phyloP scores from a whole-genome alignment of 495 filamentous ascomycete species.

The Baudoinia panamericana region DNA sequence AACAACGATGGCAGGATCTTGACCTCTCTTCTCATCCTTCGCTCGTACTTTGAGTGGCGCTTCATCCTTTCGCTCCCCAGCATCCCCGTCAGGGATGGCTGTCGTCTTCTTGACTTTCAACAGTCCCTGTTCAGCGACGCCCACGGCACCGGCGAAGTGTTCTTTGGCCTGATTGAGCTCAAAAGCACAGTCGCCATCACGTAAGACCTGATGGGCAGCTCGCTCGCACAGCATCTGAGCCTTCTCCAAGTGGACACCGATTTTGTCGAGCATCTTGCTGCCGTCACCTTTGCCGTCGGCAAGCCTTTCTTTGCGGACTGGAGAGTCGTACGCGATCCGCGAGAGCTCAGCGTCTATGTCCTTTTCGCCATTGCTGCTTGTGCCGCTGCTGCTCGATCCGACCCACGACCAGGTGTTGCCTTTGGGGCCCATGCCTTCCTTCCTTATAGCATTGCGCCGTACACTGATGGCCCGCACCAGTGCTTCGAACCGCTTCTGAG shows the following conservation, averaged over 20 bases:
- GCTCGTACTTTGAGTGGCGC: neutral
- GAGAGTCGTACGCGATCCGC: conserved; percentile 15
- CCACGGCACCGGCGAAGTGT: conserved; percentile 42
- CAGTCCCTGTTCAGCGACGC: conserved; percentile 37
- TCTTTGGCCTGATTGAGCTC: conserved; percentile 58
- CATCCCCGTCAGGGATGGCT: neutral
- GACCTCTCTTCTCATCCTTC: neutral
- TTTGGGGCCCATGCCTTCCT: conserved; percentile 58
- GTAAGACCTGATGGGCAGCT: conserved; percentile 74
- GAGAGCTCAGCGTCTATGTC: conserved; percentile 26
- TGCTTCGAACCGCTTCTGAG: conserved; percentile 66
- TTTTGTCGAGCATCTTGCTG: conserved; percentile 45
- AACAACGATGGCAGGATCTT: no score
- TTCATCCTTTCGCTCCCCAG: conserved; percentile 4
- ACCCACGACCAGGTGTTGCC: conserved; percentile 44
- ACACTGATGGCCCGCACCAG: conserved; percentile 66
- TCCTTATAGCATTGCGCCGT: conserved; percentile 70
- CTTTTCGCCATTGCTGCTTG: conserved; percentile 23
- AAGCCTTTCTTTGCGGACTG: neutral
- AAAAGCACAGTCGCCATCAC: conserved; percentile 63
- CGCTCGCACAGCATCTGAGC: conserved; percentile 71
- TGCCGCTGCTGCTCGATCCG: conserved; percentile 29
- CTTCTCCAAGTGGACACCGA: conserved; percentile 64
- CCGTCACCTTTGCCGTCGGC: conserved; percentile 6
- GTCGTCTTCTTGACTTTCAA: conserved; percentile 4